These are phyloP conservation scores for Aspergillus pseudotamarii DNA, from an alignment of 2,329 filamentous ascomycete genomes.

Conservation along the genomic window DNA sequence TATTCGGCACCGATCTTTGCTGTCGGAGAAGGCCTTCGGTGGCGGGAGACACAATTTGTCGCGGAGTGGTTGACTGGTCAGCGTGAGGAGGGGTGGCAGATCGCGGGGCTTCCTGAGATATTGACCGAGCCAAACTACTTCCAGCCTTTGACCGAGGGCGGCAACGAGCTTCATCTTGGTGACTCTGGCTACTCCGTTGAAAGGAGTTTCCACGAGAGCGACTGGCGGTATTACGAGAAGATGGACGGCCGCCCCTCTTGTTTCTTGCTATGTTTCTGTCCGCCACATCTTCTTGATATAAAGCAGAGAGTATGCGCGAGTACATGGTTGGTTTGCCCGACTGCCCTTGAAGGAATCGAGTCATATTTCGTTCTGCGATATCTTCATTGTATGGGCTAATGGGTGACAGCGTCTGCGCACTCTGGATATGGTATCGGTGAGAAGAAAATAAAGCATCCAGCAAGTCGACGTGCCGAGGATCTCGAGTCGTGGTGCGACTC, in stretches of 20 bases:
- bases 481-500: constrained; percentile 24
- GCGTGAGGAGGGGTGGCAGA: constrained; percentile 4
- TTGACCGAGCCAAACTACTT: constrained; percentile 11
- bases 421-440: constrained; percentile 31
- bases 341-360: constrained; percentile 32
- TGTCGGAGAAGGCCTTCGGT: constrained; percentile 23
- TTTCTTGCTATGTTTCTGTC: constrained; percentile 42
- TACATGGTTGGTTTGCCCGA: constrained; percentile 29
- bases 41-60: background rate
- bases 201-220: constrained; percentile 14
- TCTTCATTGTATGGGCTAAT: constrained; percentile 46
- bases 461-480: constrained; percentile 43
- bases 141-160: constrained; percentile 14
- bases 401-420: constrained; percentile 31
- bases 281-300: constrained; percentile 47
- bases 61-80: constrained; percentile 5
- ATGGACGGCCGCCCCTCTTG: constrained; percentile 22
- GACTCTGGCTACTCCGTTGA: constrained; percentile 9
- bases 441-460: constrained; percentile 43
- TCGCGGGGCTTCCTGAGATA: constrained; percentile 16
- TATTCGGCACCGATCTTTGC: constrained; percentile 36
- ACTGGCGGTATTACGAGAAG: constrained; percentile 24
- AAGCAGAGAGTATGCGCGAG: constrained; percentile 36
- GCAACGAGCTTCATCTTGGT: background rate
- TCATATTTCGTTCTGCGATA: constrained; percentile 48